phyloP scores from a whole-genome alignment of 345 rosid species.

The Raphanus sativus region DNA sequence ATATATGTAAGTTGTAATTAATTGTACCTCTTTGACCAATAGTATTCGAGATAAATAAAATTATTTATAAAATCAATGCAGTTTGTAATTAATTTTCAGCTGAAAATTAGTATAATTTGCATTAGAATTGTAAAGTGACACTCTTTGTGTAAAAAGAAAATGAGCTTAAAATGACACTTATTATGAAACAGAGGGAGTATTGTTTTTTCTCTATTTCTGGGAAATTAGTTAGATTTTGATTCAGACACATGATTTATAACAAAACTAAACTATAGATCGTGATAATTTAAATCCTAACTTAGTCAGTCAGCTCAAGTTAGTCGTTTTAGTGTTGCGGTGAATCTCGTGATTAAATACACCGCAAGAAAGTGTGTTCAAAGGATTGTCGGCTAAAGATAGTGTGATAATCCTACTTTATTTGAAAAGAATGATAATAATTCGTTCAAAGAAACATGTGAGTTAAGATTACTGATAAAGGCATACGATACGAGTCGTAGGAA shows the following conservation, averaged over 20 bases:
- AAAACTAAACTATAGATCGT: not conserved
- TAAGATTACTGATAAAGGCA: slow-evolving; percentile 23
- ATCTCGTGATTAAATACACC: not conserved
- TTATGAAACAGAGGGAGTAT: too few relatives aligned
- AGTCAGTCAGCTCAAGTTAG: not conserved
- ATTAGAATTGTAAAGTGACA: too few relatives aligned
- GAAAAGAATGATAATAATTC: not conserved
- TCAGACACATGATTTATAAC: too few relatives aligned
- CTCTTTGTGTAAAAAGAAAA: too few relatives aligned
- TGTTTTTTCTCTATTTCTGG: not conserved
- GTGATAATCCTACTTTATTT: not conserved
- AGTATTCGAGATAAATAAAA: too few relatives aligned
- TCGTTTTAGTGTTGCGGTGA: not conserved
- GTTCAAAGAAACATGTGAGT: slow-evolving; percentile 11
- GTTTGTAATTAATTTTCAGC: too few relatives aligned
- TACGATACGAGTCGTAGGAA: slow-evolving; percentile 30
- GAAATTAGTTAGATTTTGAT: not conserved
- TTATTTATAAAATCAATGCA: too few relatives aligned
- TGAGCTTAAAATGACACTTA: too few relatives aligned
- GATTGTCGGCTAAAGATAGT: not conserved
- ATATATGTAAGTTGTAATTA: too few relatives aligned
- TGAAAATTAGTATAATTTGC: too few relatives aligned
- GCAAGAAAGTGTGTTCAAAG: not conserved
- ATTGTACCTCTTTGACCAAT: too few relatives aligned
- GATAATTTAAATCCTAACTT: not conserved